Evolutionary conservation across 2,329 filamentous ascomycete species (phyloP), one percentile per base, ranked within the genome.

Genomic region (Diplocarpon rosae): DNA sequence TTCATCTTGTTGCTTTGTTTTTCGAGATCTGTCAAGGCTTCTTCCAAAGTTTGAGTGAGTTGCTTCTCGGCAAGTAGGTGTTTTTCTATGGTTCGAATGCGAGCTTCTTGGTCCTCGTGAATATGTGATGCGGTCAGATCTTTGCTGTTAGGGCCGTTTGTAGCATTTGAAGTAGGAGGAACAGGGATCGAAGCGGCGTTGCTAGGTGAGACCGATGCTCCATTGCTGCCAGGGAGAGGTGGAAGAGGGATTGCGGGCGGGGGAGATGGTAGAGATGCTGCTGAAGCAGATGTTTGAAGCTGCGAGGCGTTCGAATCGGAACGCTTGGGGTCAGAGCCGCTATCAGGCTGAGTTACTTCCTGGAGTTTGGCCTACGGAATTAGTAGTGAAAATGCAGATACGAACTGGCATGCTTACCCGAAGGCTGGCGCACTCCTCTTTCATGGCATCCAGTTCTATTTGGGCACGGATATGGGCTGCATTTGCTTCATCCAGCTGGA

Each of bases 201-300:
- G 31, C 63, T 66, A 53, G 69, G 72, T 42, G 73, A 69, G 35
- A 50, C 61, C 24, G 65, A 61, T 11, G 69, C 64, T 35, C 68
- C 65, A 32, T 71, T 65, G 11, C 72, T 72, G 48, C 68, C 74
- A 3, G 92, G 92, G 14, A 98, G 73, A 32, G 92, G 92, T 2
- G 92, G 92, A 29, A 98, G 76, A n/a, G 92, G 92, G 56, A 96
- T 95, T 0, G 87, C 88, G 0, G 92, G 92, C 5, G 92, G 92
- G 24, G 92, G 92, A 1, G 92, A 96, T 2, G 92, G 92, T 10
- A 96, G 70, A 2, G 88, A 92, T 11, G 78, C 75, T 37, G 89
- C 82, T 0, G 87, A 92, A 17, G 78, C 72, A 58, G 83, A 92
- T 72, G 95, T 95, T 60, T 86, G 85, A 35, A 92, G 52, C 13